Evolutionary conservation across 129 eudicot species (phyloP), one percentile per base, ranked within the genome.

Genomic region (Lactuca sativa): DNA sequence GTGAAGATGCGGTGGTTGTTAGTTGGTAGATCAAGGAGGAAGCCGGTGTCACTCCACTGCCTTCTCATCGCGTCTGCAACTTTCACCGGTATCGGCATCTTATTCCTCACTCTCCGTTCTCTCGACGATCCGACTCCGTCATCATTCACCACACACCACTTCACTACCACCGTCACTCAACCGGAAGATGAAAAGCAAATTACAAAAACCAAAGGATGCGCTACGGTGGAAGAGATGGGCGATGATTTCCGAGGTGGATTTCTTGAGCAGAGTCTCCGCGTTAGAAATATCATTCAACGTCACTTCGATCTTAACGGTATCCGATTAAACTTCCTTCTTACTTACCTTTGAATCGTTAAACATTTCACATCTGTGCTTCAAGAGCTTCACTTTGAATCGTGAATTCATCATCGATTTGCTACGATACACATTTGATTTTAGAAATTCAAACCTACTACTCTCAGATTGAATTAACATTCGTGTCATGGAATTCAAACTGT

Each of bases 161-260:
- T 58, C 75, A 71, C 34, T 40, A 59, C 64, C 70, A 60, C 51
- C 60, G 21, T 43, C 7, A 68, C 69, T 1, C 63, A 62, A 9
- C 55, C 17, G 13, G 33, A 37, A 5, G 71, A 78, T 6, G 59
- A 74, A 43, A 57, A 6, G 33, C 21, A n/a, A 30, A 55, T 33
- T 3, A 30, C 68, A 13, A 25, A 32, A n/a, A 57, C 38, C 74
- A 68, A 71, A 80, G 31, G 66, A 15, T 88, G 96, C 58, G 91
- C 91, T 3, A 82, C 86, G 12, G 96, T 88, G 4, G 96, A 88
- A 72, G 80, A 85, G 73, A 88, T 88, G 96, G 96, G 96, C 1
- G 79, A 82, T 59, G 71, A 61, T 44, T 84, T 82, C 64, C 64
- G 81, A 47, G 75, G 88, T 54, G 89, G 91, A 54, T 85, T 81